Percentiles rank a stretch among this genome's conserved stretches.
Evolutionary conservation across 108 stramenopile genomes (phyloP).

Genomic region (Nitzschia inconspicua): DNA sequence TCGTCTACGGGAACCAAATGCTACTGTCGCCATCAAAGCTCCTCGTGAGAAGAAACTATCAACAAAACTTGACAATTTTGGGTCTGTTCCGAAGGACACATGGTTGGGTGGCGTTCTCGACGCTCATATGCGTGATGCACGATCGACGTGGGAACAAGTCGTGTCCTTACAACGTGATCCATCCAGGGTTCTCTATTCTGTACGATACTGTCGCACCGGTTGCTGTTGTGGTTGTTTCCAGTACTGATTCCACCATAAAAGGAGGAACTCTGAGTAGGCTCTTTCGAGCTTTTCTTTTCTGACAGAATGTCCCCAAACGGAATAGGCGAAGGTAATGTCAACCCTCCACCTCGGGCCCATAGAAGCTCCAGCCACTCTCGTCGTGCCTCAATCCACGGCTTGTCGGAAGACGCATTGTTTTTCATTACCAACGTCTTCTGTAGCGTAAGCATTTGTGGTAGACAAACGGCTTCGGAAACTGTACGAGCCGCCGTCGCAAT

Average conservation of each 20-base stretch:
- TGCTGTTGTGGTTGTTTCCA: not conserved
- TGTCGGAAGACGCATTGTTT: not conserved
- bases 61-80: constrained; percentile 20
- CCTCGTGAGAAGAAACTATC: constrained; percentile 14
- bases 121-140: constrained; percentile 21
- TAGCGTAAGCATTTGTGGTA: constrained; percentile 22
- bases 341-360: constrained; percentile 35
- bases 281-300: constrained; percentile 13
- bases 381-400: constrained; percentile 1
- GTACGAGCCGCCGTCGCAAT: constrained; percentile 34
- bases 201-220: constrained; percentile 15
- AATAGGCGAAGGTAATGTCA: constrained; percentile 37
- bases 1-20: constrained; percentile 30
- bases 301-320: constrained; percentile 21
- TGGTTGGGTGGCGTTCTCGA: constrained; percentile 49
- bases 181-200: constrained; percentile 33
- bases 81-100: constrained; percentile 25
- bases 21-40: constrained; percentile 22
- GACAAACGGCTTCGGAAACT: constrained; percentile 17
- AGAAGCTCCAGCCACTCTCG: constrained; percentile 39
- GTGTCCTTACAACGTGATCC: constrained; percentile 30
- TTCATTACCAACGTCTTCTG: constrained; percentile 7
- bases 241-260: constrained; percentile 21
- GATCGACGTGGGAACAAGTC: constrained; percentile 27
- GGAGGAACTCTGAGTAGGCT: constrained; percentile 40